Evolutionary conservation across 2,329 filamentous ascomycete genomes (phyloP), one percentile per base, ranked within the genome.

Genomic region (Graphium sp.): DNA sequence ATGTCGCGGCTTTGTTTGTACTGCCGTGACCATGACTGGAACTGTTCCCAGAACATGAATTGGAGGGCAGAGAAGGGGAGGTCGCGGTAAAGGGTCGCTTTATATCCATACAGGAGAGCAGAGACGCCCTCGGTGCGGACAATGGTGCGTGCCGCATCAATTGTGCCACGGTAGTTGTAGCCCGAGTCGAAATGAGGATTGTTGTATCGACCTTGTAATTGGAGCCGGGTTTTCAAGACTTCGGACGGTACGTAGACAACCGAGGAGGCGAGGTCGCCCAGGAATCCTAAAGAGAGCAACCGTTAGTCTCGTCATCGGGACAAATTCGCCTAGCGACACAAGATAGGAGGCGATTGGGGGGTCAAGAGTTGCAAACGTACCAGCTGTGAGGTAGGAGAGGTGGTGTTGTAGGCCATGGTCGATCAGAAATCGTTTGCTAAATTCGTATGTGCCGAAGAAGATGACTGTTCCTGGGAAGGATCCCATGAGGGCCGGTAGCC

Each of bases 21-120:
- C 30, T 71, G 52, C 44, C 78, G 78, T 1, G 89, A 85, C 63
- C 82, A 69, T 25, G 64, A 71, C 43, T 85, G 81, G 47, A 85
- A 85, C 50, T 95, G 82, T 52, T 98, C 89, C 59, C 93, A 98
- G 48, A 98, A 94, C 43, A 91, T 87, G 52, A 98, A 95, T 46
- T 98, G 89, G 8, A 98, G 57, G 1, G 89, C 89, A 1, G 87
- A 95, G 47, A 94, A 98, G 2, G 89, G 89, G 14, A 98, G 64
- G 43, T 98, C 89, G 33, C 89, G 78, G 55, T 81, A 89, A 4
- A 98, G 70, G 0, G 89, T 98, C 8, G 89, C 89, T 49, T 89
- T 89, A 58, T 91, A 98, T n/a, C 89, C 89, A 41, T 92, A 78
- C 50, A 94, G 98, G 15, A 98, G 66, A 12, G 91, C 89, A 0